phyloP scores from a whole-genome alignment of 169 alveolate species.

The Pseudocohnilembus persalinus region DNA sequence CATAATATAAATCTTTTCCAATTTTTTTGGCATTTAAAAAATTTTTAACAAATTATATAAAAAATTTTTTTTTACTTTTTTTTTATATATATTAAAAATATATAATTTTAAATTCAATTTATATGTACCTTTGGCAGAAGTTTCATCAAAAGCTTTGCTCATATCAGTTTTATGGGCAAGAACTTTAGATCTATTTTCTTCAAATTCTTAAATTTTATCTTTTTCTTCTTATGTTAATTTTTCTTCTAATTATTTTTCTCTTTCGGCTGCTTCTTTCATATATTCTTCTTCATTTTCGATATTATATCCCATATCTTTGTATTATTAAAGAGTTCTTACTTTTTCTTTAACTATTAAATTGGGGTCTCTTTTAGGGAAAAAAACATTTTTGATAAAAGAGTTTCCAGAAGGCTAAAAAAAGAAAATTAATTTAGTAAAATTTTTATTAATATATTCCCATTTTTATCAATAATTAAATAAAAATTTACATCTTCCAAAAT shows the following conservation, averaged over 20 bases:
- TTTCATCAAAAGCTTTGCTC: slow-evolving; percentile 48
- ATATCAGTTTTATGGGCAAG: slow-evolving; percentile 40
- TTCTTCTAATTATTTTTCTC: slow-evolving; percentile 6
- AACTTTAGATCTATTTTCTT: neutral
- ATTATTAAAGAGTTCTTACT: slow-evolving; percentile 60
- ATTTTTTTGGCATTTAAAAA: no score
- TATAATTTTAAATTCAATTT: no score
- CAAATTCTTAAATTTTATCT: slow-evolving; percentile 7
- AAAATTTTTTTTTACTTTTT: no score
- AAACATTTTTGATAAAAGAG: slow-evolving; percentile 90
- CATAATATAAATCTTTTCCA: no score
- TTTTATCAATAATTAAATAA: no score
- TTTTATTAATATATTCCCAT: neutral
- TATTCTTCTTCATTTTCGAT: slow-evolving; percentile 50
- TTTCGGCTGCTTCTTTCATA: neutral
- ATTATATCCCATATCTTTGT: slow-evolving; percentile 71
- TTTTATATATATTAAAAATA: no score
- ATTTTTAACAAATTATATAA: no score
- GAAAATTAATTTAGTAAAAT: no score
- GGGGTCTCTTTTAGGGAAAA: slow-evolving; percentile 74
- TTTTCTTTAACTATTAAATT: slow-evolving; percentile 56
- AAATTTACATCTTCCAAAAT: slow-evolving; percentile 85
- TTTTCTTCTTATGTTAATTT: neutral
- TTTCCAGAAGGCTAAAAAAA: slow-evolving; percentile 91
- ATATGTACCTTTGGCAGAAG: neutral